Conservation (phyloP, 257 asterid species). For the Forsythia viridissima region DNA sequence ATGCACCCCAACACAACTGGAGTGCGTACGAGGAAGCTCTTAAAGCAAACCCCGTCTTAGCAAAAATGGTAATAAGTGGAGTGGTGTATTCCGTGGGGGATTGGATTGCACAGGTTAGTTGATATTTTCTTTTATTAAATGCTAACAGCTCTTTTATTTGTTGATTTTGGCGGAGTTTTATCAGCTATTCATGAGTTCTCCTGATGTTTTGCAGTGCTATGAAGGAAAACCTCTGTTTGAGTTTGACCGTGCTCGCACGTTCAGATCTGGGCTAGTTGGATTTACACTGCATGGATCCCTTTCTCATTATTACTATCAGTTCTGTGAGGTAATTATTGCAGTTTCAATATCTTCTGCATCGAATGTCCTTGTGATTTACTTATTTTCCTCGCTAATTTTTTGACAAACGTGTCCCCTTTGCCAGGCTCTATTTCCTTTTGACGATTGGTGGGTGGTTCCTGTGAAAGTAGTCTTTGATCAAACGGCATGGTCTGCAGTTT, state of each 20-base stretch:
- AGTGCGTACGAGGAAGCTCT: constrained; percentile 87
- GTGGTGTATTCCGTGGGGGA: constrained; percentile 81
- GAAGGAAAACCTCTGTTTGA: constrained; percentile 89
- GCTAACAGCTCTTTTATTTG: not conserved
- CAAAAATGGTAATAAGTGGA: constrained; percentile 89
- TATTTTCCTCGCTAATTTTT: not conserved
- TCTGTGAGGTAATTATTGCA: constrained; percentile 65
- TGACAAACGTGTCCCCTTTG: not conserved
- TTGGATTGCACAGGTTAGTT: constrained; percentile 88
- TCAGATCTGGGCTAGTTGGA: constrained; percentile 81
- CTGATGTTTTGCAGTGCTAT: constrained; percentile 50
- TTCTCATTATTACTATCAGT: constrained; percentile 80
- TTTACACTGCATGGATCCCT: constrained; percentile 85
- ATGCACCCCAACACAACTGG: constrained; percentile 90
- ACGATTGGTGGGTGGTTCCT: constrained; percentile 98
- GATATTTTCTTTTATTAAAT: not conserved
- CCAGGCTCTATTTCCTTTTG: constrained; percentile 78
- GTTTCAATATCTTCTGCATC: not conserved
- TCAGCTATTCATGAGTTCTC: not conserved
- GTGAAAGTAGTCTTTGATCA: constrained; percentile 79
- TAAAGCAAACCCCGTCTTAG: constrained; percentile 71
- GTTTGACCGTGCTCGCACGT: constrained; percentile 69
- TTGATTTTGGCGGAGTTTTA: not conserved
- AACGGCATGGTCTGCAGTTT: constrained; percentile 76
- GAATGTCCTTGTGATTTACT: constrained; percentile 1